These are phyloP conservation scores for Trypanosoma rangeli DNA, from an alignment of 208 protist species.

Conservation along the genomic window DNA sequence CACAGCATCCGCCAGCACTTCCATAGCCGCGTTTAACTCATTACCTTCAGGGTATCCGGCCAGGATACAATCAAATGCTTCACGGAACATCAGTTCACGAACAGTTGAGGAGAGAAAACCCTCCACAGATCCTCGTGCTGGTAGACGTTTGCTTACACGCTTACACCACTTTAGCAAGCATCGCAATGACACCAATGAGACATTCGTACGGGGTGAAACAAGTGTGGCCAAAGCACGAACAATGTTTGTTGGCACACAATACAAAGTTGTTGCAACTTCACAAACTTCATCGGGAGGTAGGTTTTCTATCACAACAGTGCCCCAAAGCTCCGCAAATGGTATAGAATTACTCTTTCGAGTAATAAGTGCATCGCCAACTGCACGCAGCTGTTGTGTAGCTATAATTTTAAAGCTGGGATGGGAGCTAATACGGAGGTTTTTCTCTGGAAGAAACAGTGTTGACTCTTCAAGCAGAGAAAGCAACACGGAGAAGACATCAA, in stretches of 20 bases:
- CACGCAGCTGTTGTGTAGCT: conserved; percentile 82
- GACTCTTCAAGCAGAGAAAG: conserved; percentile 96
- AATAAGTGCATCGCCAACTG: conserved; percentile 46
- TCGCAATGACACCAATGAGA: conserved; percentile 59
- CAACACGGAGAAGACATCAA: conserved; percentile 98
- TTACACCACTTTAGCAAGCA: conserved; percentile 94
- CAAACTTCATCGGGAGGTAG: conserved; percentile 63
- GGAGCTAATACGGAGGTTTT: conserved; percentile 90
- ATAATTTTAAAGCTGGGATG: conserved; percentile 89
- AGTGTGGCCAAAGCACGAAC: conserved; percentile 47
- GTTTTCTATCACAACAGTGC: conserved; percentile 69
- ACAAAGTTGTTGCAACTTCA: conserved; percentile 51
- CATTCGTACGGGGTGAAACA: conserved; percentile 20
- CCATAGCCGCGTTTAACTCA: conserved; percentile 39
- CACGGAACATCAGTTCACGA: conserved; percentile 90
- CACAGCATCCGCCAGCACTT: conserved; percentile 50
- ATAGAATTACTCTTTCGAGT: conserved; percentile 65
- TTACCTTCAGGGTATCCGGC: conserved; percentile 62
- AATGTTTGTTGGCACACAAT: conserved; percentile 46
- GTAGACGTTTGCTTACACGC: conserved; percentile 65
- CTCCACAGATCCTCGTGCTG: conserved; percentile 15
- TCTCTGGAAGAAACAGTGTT: conserved; percentile 95
- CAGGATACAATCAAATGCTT: conserved; percentile 94
- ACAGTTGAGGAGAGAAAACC: conserved; percentile 76
- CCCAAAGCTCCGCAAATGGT: conserved; percentile 82